Conservation (phyloP, 176 grass and related monocot genomes). For the Oryza nivara region DNA sequence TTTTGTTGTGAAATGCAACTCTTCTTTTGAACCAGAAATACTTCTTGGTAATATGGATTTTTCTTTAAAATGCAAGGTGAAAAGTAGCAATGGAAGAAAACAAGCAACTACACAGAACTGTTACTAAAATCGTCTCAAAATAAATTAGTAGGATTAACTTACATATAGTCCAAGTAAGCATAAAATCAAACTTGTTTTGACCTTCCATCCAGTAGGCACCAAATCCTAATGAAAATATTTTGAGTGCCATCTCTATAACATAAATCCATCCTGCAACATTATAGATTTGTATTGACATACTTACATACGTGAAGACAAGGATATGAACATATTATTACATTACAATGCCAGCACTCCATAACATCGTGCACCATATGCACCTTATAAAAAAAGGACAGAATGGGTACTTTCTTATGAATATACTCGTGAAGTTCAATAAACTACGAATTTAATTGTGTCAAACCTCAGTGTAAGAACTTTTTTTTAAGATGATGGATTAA, state of each 20-base stretch:
- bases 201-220: constrained; percentile 94
- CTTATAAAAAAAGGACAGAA: background rate
- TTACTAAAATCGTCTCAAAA: constrained; percentile 2
- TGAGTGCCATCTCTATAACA: constrained; percentile 92
- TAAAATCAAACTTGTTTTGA: constrained; percentile 96
- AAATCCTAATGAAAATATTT: constrained; percentile 98
- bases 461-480: background rate
- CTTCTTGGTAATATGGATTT: background rate
- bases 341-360: background rate
- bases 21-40: constrained; percentile 17
- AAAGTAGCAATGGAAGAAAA: background rate
- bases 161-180: constrained; percentile 96
- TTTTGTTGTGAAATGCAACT: constrained; percentile 7
- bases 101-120: constrained; percentile 29
- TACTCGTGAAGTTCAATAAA: background rate
- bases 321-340: constrained; percentile 3
- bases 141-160: constrained; percentile 41
- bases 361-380: background rate
- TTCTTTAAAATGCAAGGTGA: constrained; percentile 7
- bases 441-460: background rate
- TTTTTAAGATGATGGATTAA: too few relatives aligned
- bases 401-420: background rate
- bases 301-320: constrained; percentile 13
- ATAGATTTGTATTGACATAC: constrained; percentile 9
- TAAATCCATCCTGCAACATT: constrained; percentile 93